These are phyloP conservation scores for Penicillium canariense DNA, from an alignment of 495 filamentous ascomycete genomes.

Conservation along the genomic window DNA sequence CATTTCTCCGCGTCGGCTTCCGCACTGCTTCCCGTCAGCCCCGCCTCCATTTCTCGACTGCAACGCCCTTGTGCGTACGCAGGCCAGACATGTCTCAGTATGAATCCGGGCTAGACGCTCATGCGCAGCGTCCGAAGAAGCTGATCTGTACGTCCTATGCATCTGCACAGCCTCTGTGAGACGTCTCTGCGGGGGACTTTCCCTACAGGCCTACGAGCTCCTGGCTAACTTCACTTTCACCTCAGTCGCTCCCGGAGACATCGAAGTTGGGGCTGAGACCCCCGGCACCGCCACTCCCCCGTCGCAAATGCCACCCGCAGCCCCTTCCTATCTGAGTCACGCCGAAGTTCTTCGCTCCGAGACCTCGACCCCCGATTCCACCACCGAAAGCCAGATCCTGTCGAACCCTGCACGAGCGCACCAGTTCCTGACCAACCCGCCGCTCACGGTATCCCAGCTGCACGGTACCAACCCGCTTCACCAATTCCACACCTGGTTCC, in stretches of 20 bases:
- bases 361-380: constrained; percentile 39
- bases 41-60: constrained; percentile 20
- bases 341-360: constrained; percentile 31
- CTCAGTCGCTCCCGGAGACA: constrained; percentile 47
- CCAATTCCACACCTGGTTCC: constrained; percentile 90
- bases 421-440: constrained; percentile 48
- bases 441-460: constrained; percentile 41
- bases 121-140: constrained; percentile 38
- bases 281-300: constrained; percentile 28
- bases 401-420: constrained; percentile 44
- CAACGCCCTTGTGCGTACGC: background rate
- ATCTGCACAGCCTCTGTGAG: background rate
- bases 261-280: constrained; percentile 23
- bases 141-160: constrained; percentile 38
- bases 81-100: constrained; percentile 17
- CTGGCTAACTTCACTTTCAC: constrained; percentile 14
- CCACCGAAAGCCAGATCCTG: constrained; percentile 35
- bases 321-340: constrained; percentile 7
- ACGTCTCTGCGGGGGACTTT: constrained; percentile 10
- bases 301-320: constrained; percentile 62
- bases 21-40: constrained; percentile 15
- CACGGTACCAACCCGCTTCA: constrained; percentile 56
- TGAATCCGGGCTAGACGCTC: constrained; percentile 6
- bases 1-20: constrained; percentile 19
- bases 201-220: background rate